Base-by-base conservation (phyloP, 345 rosid species). In the Populus davidiana region DNA sequence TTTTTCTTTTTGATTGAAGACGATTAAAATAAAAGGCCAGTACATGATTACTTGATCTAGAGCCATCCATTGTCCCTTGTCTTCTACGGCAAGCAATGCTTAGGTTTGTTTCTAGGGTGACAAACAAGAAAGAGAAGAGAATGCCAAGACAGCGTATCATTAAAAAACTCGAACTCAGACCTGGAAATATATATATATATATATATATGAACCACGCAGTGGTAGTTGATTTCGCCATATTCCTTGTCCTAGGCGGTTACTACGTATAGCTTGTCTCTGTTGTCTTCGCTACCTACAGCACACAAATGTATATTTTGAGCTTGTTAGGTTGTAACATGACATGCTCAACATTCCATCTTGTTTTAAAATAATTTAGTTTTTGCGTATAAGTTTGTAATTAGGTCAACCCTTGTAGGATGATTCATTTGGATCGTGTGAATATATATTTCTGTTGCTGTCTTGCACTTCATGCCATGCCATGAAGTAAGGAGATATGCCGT, bases 381-480 rank as follows among this genome's bases (percentile, higher is more conserved):
- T 6, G 75, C 17, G 12, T 36, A 64, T 56, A 62, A 73, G 59
- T 66, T 70, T 39, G 33, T 76, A 17, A 21, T 43, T 76, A 67
- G 86, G 90, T 87, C 90, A 84, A 86, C 89, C 83, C 75, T 76
- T 80, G 71, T 64, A 49, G 70, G 69, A 71, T 86, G 59, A 79
- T 86, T 56, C 77, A 33, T 47, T 47, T 21, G 41, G 35, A 47
- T 29, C 75, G n/a, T 54, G 69, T 23, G 52, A 52, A n/a, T 61
- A n/a, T 61, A 61, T 70, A 72, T 50, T 2, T 11, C 0, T 71
- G 47, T 69, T 77, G 75, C 75, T 74, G 73, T 77, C 80, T 81
- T 79, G 77, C 73, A 72, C 81, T 84, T 72, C 82, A 81, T 83
- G 85, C 68, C 73, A 74, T 74, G 76, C 79, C 83, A 81, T 76